Percentiles rank a stretch among this genome's conserved stretches.
These are phyloP conservation scores for Xerocomus amazonicus DNA, from an alignment of 1,284 basidiomycete genomes.

Conservation along the genomic window DNA sequence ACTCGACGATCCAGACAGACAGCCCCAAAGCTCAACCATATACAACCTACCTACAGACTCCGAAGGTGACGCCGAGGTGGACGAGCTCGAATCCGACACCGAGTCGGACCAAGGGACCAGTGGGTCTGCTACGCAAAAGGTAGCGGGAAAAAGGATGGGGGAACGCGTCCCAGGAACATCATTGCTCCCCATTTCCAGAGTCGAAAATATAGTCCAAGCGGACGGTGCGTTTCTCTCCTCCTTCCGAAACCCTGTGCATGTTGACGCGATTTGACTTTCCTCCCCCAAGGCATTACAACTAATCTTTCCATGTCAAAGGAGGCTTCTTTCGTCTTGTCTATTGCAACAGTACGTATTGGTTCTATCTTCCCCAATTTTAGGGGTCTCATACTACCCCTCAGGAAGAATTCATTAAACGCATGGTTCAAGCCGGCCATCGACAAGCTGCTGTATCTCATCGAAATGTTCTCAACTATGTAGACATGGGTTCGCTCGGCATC, in stretches of 20 bases:
- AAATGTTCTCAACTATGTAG: slow-evolving; percentile 56
- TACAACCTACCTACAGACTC: slow-evolving; percentile 36
- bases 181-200: slow-evolving; percentile 52
- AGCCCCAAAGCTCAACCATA: slow-evolving; percentile 25
- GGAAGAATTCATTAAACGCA: slow-evolving; percentile 76
- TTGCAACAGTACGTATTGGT: slow-evolving; percentile 56
- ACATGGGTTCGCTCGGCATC: slow-evolving; percentile 53
- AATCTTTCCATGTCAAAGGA: slow-evolving; percentile 67
- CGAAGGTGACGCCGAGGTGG: slow-evolving; percentile 49
- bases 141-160: slow-evolving; percentile 34
- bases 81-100: slow-evolving; percentile 66
- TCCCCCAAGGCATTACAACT: slow-evolving; percentile 46
- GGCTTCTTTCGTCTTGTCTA: slow-evolving; percentile 62
- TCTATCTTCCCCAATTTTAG: slow-evolving; percentile 6
- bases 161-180: slow-evolving; percentile 60
- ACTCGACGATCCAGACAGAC: slow-evolving; percentile 24
- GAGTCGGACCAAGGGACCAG: slow-evolving; percentile 38
- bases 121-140: slow-evolving; percentile 35
- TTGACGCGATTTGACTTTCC: slow-evolving; percentile 16
- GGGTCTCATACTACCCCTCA: slow-evolving; percentile 31
- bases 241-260: not conserved
- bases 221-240: slow-evolving; percentile 47
- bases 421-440: slow-evolving; percentile 56
- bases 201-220: slow-evolving; percentile 69
- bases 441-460: slow-evolving; percentile 52